Percentiles rank a stretch among this genome's conserved stretches.
phyloP scores from a whole-genome alignment of 306 rosid species.

The Spatholobus suberectus region DNA sequence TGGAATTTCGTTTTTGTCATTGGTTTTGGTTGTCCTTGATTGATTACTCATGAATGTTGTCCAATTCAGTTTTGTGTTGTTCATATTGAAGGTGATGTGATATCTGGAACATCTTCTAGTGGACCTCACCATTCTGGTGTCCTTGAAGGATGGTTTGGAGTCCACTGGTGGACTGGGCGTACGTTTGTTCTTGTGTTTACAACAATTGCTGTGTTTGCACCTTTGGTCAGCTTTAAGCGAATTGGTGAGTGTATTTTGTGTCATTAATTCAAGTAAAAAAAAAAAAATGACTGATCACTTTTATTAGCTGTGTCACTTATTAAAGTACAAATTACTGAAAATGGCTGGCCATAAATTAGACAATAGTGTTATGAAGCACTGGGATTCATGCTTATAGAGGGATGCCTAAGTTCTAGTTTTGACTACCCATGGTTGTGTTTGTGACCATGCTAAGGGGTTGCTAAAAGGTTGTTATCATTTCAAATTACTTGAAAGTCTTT shows the following conservation, averaged over 20 bases:
- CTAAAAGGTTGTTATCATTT: not conserved
- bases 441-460: not conserved
- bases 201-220: constrained; percentile 65
- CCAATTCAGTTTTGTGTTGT: constrained; percentile 42
- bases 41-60: constrained; percentile 29
- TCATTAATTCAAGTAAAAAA: not conserved
- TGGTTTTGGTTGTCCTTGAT: not conserved
- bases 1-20: not conserved
- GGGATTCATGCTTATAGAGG: not conserved
- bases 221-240: constrained; percentile 71
- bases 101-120: constrained; percentile 84
- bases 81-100: constrained; percentile 75
- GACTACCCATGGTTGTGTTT: not conserved
- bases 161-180: constrained; percentile 85
- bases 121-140: constrained; percentile 80
- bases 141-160: constrained; percentile 95
- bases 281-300: not conserved
- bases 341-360: not conserved
- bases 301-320: not conserved
- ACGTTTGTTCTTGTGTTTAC: constrained; percentile 61
- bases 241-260: constrained; percentile 55
- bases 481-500: not conserved
- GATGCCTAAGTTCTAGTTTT: not conserved
- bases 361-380: not conserved
- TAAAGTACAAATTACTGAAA: not conserved